phyloP scores from a whole-genome alignment of 2,329 filamentous ascomycete species.

The Aspergillus sp. region DNA sequence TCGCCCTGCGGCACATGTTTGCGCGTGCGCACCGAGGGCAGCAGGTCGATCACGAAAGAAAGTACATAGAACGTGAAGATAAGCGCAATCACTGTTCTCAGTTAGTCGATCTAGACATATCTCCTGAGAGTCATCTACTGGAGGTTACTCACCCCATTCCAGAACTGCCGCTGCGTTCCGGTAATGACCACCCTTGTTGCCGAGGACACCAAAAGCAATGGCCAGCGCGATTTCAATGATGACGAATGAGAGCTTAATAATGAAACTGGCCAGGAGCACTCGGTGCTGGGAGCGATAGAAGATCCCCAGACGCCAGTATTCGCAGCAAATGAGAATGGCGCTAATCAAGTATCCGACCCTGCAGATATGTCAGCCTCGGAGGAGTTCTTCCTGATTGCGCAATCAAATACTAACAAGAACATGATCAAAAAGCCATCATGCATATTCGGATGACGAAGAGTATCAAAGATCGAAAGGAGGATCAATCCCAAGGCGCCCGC shows the following conservation, averaged over 20 bases:
- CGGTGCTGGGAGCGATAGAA: conserved; percentile 71
- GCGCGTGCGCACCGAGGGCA: conserved; percentile 70
- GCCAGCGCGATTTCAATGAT: conserved; percentile 72
- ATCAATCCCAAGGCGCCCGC: conserved; percentile 79
- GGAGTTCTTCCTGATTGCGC: too few relatives aligned
- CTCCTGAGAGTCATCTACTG: not conserved
- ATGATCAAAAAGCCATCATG: conserved; percentile 78
- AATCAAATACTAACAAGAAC: conserved; percentile 62
- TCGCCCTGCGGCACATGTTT: conserved; percentile 48
- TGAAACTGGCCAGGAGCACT: conserved; percentile 77
- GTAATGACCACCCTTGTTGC: conserved; percentile 37
- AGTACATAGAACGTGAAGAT: conserved; percentile 87
- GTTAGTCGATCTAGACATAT: not conserved
- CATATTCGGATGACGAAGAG: conserved; percentile 62
- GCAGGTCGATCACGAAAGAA: conserved; percentile 83
- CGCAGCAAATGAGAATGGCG: conserved; percentile 84
- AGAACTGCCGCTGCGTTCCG: conserved; percentile 73
- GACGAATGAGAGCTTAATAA: conserved; percentile 83
- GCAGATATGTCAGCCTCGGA: not conserved
- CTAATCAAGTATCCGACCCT: conserved; percentile 75
- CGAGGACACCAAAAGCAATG: conserved; percentile 63
- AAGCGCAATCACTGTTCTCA: conserved; percentile 63
- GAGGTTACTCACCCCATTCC: conserved; percentile 60
- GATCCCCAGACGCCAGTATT: conserved; percentile 82
- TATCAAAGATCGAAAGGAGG: conserved; percentile 83